phyloP scores from a whole-genome alignment of 768 basidiomycete genomes.

The Phallus indusiatus region DNA sequence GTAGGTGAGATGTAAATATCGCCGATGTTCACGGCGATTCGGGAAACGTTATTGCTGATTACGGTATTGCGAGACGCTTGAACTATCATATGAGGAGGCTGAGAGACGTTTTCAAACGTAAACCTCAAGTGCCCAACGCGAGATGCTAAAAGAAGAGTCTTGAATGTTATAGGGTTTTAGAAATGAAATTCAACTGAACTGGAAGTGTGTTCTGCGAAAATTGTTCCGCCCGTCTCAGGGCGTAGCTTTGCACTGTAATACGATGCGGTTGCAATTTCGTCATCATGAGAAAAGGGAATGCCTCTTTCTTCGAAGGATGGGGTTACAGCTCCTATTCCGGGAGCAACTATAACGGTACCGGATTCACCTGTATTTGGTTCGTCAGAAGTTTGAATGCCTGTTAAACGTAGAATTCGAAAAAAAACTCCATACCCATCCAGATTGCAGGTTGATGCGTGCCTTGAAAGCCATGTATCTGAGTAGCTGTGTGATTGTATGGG shows the following conservation, averaged over 20 bases:
- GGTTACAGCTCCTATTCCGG: constrained; percentile 42
- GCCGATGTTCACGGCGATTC: constrained; percentile 44
- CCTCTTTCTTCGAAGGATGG: constrained; percentile 51
- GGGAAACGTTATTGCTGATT: constrained; percentile 38
- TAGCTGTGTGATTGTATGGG: constrained; percentile 58
- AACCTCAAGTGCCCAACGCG: constrained; percentile 68
- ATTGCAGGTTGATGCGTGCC: constrained; percentile 80
- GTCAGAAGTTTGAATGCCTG: too few relatives aligned
- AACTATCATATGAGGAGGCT: constrained; percentile 57
- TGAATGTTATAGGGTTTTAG: too few relatives aligned
- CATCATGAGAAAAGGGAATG: constrained; percentile 38
- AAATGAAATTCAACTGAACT: constrained; percentile 31
- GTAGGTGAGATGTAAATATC: constrained; percentile 34
- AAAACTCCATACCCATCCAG: constrained; percentile 59
- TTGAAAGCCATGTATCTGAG: constrained; percentile 60
- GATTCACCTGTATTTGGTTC: constrained; percentile 56
- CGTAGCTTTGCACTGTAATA: constrained; percentile 51
- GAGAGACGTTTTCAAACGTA: constrained; percentile 38
- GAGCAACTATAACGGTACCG: constrained; percentile 50
- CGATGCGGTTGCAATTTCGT: constrained; percentile 43
- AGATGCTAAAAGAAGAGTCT: constrained; percentile 43
- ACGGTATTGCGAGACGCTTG: constrained; percentile 59
- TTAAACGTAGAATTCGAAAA: too few relatives aligned
- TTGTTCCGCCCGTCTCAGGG: constrained; percentile 39
- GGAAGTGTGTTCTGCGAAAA: constrained; percentile 51